These are phyloP conservation scores for Triticum aestivum DNA, from an alignment of 176 grass and related monocot genomes.

Conservation along the genomic window IWGSC_CS_RefSeq_v2.1 NC_057797.1:3516078-3516577, in stretches of 20 bases:
- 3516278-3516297: too few relatives aligned
- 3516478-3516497: background rate
- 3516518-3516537: too few relatives aligned
- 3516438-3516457: constrained; percentile 10
- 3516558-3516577: background rate
- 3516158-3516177: constrained; percentile 4
- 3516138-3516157: background rate
- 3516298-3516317: background rate
- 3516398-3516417: too few relatives aligned
- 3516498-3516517: background rate
- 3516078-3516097: background rate
- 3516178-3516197: constrained; percentile 18
- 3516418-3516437: background rate
- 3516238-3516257: background rate
- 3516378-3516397: background rate
- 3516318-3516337: background rate
- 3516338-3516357: background rate
- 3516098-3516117: background rate
- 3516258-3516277: too few relatives aligned
- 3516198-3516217: constrained; percentile 31
- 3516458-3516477: constrained; percentile 10
- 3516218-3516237: constrained; percentile 25
- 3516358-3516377: background rate
- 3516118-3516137: background rate
- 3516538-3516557: too few relatives aligned